Evolutionary conservation across 1,284 basidiomycete genomes (phyloP).

Genomic region (Sanguinoderma infundibulare): DNA sequence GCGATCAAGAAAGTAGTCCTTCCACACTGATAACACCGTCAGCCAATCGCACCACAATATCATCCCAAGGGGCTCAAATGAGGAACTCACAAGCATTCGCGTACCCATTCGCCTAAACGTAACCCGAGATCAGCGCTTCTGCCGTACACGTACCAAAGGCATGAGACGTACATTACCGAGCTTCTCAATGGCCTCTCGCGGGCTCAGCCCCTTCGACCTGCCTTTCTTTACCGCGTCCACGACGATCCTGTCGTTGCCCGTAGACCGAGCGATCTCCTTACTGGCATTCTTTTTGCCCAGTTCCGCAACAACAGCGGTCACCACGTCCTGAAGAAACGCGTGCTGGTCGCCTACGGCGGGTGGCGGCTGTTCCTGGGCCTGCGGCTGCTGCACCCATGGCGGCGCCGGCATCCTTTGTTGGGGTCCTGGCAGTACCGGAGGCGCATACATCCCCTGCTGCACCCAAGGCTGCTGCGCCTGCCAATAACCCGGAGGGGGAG

Average conservation of each 20-base stretch:
- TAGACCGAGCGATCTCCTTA: neutral
- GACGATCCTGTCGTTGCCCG: slow-evolving; percentile 4
- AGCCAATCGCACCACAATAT: neutral
- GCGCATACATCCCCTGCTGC: neutral
- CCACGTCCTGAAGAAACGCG: neutral
- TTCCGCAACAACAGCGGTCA: neutral
- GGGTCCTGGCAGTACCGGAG: neutral
- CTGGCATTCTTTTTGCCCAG: neutral
- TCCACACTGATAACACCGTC: slow-evolving; percentile 1
- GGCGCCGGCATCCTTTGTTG: neutral
- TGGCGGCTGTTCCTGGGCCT: too few species aligned
- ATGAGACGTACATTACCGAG: slow-evolving; percentile 6
- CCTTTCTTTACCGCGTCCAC: slow-evolving; percentile 3
- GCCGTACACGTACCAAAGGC: neutral
- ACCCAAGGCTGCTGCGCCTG: neutral
- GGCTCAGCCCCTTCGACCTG: neutral
- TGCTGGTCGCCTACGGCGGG: too few species aligned
- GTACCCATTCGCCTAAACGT: neutral
- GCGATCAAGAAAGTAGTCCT: slow-evolving; percentile 3
- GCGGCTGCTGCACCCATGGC: neutral
- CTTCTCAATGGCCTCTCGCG: slow-evolving; percentile 7
- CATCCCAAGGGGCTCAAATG: neutral
- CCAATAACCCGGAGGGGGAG: neutral
- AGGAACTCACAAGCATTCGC: neutral
- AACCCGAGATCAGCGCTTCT: neutral